Base-by-base conservation (phyloP, 345 rosid species). In the Cochlearia excelsa region DNA sequence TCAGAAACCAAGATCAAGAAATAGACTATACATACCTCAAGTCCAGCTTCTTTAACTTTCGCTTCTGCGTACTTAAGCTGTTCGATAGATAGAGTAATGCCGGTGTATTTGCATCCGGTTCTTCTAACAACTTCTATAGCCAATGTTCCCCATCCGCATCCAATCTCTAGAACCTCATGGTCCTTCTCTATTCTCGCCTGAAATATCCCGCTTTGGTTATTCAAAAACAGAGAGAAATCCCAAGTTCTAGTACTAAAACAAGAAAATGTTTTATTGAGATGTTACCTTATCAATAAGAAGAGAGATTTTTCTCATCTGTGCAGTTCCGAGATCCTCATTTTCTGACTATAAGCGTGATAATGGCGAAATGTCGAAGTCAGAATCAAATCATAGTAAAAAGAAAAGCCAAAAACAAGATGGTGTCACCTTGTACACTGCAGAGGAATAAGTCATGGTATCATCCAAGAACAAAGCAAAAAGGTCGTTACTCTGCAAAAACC, bases 141-240 rank as follows among this genome's bases (percentile, higher is more conserved):
- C 16, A 91, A 78, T 47, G 85, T 73, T 66, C 96, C 96, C 98
- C 96, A 91, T 5, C 98, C 98, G 29, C 80, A 81, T 31, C 98
- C 98, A 40, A 91, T 82, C 65, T 91, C 96, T 4, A 91, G 82
- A 67, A 86, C 74, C 67, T 81, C 85, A 47, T 88, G 83, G 3
- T 61, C 50, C 64, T 75, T 80, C 34, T 52, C 61, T 49, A 88
- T 75, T 64, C 81, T 78, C 3, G 88, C 85, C 95, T 84, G n/a
- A 48, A 61, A 34, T 16, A 1, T 4, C 1, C 4, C 28, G 5
- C 1, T 29, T 1, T 23, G 8, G 0, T 60, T 0, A 39, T 7
- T 11, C 8, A 46, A 38, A 4, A 39, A 26, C 11, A 54, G 5
- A 46, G 28, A 51, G 16, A 52, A 28, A 26, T 5, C 3, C 3